These are phyloP conservation scores for Calycina herbarum DNA, from an alignment of 2,329 filamentous ascomycete species.

Conservation along the genomic window DNA sequence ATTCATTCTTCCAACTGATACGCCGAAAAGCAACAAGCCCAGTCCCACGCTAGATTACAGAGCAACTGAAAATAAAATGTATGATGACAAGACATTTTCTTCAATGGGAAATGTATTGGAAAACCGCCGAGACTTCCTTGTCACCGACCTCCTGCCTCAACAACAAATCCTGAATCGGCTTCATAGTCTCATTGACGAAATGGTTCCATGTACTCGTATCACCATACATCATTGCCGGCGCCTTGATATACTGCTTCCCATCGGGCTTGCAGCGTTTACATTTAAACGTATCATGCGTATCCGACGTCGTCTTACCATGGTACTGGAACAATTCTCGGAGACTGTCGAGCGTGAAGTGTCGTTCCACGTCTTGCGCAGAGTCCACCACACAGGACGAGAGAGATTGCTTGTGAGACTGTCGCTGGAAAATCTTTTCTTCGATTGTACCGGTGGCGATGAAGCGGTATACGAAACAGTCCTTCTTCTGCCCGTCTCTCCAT, in stretches of 20 bases:
- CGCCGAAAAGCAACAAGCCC: background rate
- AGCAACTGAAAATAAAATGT: background rate
- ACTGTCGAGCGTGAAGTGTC: constrained; percentile 91
- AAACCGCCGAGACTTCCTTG: constrained; percentile 85
- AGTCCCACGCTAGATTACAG: constrained; percentile 1
- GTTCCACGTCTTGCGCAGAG: constrained; percentile 92
- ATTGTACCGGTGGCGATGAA: constrained; percentile 98
- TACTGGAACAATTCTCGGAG: constrained; percentile 94
- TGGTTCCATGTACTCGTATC: constrained; percentile 99
- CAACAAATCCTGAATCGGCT: constrained; percentile 85
- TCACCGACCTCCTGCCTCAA: constrained; percentile 81
- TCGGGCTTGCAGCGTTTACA: constrained; percentile 92
- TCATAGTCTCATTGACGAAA: constrained; percentile 78
- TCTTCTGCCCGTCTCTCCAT: constrained; percentile 98
- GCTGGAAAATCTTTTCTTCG: constrained; percentile 98
- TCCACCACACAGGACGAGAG: constrained; percentile 96
- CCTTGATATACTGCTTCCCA: constrained; percentile 84
- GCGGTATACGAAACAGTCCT: constrained; percentile 99
- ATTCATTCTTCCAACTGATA: background rate
- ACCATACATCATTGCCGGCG: constrained; percentile 92
- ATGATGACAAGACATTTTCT: background rate
- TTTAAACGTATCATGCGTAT: constrained; percentile 98
- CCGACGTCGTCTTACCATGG: constrained; percentile 77
- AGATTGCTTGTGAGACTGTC: constrained; percentile 97
- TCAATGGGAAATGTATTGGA: constrained; percentile 96